A percentile compares a stretch with the other conserved stretches of the same genome.
Evolutionary conservation across 208 protist species (phyloP).

Genomic region (Trypanosoma mega): DNA sequence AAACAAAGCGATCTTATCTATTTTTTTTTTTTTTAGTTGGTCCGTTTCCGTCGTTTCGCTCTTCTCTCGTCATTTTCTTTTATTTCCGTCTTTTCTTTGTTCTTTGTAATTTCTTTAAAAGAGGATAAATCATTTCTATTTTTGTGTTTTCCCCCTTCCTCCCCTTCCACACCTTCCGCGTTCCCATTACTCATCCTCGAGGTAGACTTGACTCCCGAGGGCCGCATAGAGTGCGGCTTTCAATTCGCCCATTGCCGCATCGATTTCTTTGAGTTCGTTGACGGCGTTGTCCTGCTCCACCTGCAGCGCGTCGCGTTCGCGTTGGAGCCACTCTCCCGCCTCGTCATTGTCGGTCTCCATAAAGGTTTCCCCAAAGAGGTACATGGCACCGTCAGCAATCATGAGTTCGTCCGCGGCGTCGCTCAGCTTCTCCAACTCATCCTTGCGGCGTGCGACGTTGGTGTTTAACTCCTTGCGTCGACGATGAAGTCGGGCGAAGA

Average conservation of each 20-base stretch:
- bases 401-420: slow-evolving; percentile 58
- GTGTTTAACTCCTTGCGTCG: slow-evolving; percentile 59
- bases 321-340: slow-evolving; percentile 57
- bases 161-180: not conserved
- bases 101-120: not conserved
- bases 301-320: slow-evolving; percentile 50
- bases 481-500: slow-evolving; percentile 77
- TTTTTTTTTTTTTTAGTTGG: not conserved
- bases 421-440: slow-evolving; percentile 74
- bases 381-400: slow-evolving; percentile 72
- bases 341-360: slow-evolving; percentile 66
- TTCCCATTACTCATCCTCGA: slow-evolving; percentile 82
- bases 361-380: slow-evolving; percentile 87
- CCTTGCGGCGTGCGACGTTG: slow-evolving; percentile 39
- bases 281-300: slow-evolving; percentile 48
- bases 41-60: not conserved
- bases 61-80: not conserved
- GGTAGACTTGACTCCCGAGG: slow-evolving; percentile 88
- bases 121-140: not conserved
- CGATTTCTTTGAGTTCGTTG: slow-evolving; percentile 51
- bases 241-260: slow-evolving; percentile 56
- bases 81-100: not conserved
- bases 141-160: slow-evolving; percentile 6
- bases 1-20: not conserved
- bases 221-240: slow-evolving; percentile 90